A percentile compares a stretch with the other conserved stretches of the same genome.
Conservation (phyloP, 305 asterid species). For the Ilex paraguariensis region DNA sequence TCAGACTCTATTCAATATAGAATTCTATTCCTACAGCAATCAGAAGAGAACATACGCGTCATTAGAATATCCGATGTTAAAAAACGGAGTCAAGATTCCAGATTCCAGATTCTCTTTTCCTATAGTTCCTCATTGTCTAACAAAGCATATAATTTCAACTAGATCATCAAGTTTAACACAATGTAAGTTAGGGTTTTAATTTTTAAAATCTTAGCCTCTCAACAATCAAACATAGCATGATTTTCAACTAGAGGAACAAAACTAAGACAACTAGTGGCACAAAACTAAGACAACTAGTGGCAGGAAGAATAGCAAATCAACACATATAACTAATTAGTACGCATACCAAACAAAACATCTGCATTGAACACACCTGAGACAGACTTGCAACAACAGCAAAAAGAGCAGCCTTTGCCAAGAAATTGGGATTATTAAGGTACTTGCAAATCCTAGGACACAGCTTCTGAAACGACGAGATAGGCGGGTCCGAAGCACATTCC, state of each 20-base stretch:
- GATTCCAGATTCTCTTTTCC: background rate
- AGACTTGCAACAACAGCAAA: slow-evolving; percentile 85
- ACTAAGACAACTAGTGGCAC: slow-evolving; percentile 7
- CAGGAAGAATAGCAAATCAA: slow-evolving; percentile 4
- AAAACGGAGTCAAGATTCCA: background rate
- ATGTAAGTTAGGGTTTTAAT: no score
- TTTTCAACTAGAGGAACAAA: no score
- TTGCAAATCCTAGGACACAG: slow-evolving; percentile 81
- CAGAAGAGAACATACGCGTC: no score
- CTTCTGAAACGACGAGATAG: slow-evolving; percentile 69
- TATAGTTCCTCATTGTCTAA: background rate
- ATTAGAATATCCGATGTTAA: no score
- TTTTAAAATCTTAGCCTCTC: no score
- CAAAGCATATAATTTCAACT: background rate
- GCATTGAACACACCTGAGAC: slow-evolving; percentile 67
- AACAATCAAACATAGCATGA: no score
- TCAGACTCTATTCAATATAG: background rate
- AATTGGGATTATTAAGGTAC: slow-evolving; percentile 72
- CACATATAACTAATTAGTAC: background rate
- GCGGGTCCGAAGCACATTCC: slow-evolving; percentile 71
- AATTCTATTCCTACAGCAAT: no score
- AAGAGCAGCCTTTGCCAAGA: slow-evolving; percentile 82
- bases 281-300: slow-evolving; percentile 8
- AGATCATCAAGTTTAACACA: background rate
- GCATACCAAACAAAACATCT: slow-evolving; percentile 1